Base-by-base conservation (phyloP, 257 asterid genomes). In the Vinca minor region DNA sequence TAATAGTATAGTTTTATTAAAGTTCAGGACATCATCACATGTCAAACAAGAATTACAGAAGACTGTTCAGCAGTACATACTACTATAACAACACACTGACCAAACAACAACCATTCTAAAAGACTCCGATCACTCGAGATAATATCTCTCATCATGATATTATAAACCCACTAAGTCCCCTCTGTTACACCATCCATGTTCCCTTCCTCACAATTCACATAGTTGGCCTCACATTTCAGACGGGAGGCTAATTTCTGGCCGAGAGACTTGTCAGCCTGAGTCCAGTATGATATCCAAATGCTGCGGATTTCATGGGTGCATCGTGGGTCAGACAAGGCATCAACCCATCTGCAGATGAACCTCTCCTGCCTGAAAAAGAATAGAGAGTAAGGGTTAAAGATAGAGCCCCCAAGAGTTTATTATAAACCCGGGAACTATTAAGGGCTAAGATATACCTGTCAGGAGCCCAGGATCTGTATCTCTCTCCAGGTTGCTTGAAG, bases 241-340 rank as follows among this genome's bases (percentile, higher is more conserved):
- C 80, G 93, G 35, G 93, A 76, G 0, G 95, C 85, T 5, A 86
- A 62, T 74, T 84, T 86, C 87, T 83, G 92, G 31, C 95, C 88
- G 4, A 86, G 92, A 52, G 88, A 78, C 67, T 75, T 84, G 80
- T 88, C 95, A 1, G 85, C 90, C 38, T 71, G 81, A 63, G 74
- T 64, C 81, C 78, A 73, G 73, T 76, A 76, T 48, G 83, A 73
- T 45, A 75, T 56, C 78, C 79, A 82, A 13, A 80, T 74, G 52
- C 73, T 69, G 73, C 83, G 73, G 50, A 80, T 77, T 47, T 80
- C 85, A 69, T 77, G 78, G 58, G 83, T 77, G 57, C 74, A 76
- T 13, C 85, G 75, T 34, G 77, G 75, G 34, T 80, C 85, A 52
- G 83, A 80, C 34, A 80, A 63, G 59, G 81, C 83, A 15, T 77